Base-by-base conservation (phyloP, 1,284 basidiomycete species). In the Agroathelia rolfsii region DNA sequence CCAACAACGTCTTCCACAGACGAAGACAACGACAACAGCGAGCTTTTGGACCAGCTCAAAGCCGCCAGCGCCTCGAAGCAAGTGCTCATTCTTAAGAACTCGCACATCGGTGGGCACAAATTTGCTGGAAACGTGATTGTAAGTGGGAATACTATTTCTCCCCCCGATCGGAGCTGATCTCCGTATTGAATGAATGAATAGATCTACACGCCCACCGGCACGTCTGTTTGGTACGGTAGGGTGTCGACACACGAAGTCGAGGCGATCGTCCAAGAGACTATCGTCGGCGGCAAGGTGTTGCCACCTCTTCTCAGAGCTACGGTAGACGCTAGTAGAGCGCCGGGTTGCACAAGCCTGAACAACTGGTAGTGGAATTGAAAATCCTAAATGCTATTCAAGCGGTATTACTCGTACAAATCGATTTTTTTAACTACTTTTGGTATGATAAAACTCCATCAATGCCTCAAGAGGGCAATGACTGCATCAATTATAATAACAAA, bases 111-210 rank as follows among this genome's bases (percentile, higher is more conserved):
- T 28, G 90, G 89, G 2, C 92, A 95, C 61, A 80, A 81, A 43
- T 95, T 81, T 52, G 81, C 86, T 12, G 93, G 93, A 16, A 93
- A 94, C 49, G 82, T 88, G 47, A 79, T 93, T 38, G 87, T 90
- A 50, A 51, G 82, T 62, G 13, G 36, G 20, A 28, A 28, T 35
- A n/a, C n/a, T n/a, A n/a, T n/a, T n/a, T n/a, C n/a, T n/a, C n/a
- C n/a, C n/a, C n/a, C n/a, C n/a, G n/a, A n/a, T n/a, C n/a, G n/a
- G n/a, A n/a, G n/a, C n/a, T n/a, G n/a, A n/a, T n/a, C n/a, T n/a
- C n/a, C n/a, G n/a, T n/a, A n/a, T n/a, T n/a, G n/a, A n/a, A n/a
- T n/a, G n/a, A n/a, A n/a, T n/a, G n/a, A 7, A 11, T 31, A 89
- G 85, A 84, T 94, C 48, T 80, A 87, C 55, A 83, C 80, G 38